Evolutionary conservation across 768 basidiomycete genomes (phyloP).

Genomic region (Tylopilus vinaceipallidus): DNA sequence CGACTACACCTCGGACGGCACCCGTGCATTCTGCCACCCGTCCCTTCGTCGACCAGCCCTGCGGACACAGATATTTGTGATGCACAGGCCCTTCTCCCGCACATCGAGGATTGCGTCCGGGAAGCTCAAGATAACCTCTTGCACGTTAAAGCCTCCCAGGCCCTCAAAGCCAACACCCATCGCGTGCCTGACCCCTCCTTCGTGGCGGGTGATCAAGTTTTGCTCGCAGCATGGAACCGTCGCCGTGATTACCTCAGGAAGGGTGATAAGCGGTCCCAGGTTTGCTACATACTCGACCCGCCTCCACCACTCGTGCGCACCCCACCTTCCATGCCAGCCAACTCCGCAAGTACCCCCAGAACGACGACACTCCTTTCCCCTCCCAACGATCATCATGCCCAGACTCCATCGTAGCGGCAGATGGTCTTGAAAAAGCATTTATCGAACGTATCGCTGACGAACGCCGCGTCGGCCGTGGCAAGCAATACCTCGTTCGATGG

Average conservation of each 20-base stretch:
- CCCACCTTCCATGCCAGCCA: slow-evolving; percentile 37
- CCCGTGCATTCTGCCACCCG: slow-evolving; percentile 25
- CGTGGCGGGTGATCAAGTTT: background rate
- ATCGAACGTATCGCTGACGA: slow-evolving; percentile 2
- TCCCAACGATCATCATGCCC: slow-evolving; percentile 8
- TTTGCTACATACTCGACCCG: slow-evolving; percentile 31
- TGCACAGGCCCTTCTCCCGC: background rate
- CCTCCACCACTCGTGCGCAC: slow-evolving; percentile 18
- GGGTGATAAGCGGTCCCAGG: slow-evolving; percentile 31
- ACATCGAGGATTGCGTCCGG: background rate
- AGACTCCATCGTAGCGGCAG: background rate
- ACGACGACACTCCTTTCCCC: slow-evolving; percentile 39
- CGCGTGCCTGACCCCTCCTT: background rate
- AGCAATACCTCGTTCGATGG: slow-evolving; percentile 24
- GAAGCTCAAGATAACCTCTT: background rate
- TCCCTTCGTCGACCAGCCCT: background rate
- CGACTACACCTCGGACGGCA: slow-evolving; percentile 24
- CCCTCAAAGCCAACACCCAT: too few relatives aligned
- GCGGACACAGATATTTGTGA: background rate
- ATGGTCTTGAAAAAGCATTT: background rate
- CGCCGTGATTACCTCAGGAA: background rate
- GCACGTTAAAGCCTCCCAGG: background rate
- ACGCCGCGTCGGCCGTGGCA: slow-evolving; percentile 6
- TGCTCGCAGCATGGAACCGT: background rate
- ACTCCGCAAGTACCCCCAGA: slow-evolving; percentile 28